These are phyloP conservation scores for Pythium biforme DNA, from an alignment of 352 stramenopile genomes.

Conservation along the genomic window DNA sequence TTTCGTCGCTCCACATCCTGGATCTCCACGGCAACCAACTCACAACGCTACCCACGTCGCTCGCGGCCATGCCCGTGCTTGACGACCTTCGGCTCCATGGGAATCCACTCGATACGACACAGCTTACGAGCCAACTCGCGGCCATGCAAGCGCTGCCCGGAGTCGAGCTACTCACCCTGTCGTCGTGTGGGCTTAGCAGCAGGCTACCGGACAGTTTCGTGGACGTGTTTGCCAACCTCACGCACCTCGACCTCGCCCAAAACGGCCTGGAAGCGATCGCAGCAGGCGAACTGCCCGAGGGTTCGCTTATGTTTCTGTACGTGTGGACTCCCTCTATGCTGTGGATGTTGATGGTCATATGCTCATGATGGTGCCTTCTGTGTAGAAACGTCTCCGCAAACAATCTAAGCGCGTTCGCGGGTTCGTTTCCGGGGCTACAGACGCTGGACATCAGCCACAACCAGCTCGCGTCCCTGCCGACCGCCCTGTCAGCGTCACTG, in stretches of 20 bases:
- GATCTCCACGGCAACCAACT: slow-evolving; percentile 13
- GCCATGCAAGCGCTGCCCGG: neutral
- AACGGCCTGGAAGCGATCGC: neutral
- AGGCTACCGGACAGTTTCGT: neutral
- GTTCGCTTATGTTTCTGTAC: slow-evolving; percentile 2
- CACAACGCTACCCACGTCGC: slow-evolving; percentile 1
- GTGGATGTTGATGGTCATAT: neutral
- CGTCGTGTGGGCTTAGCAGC: neutral
- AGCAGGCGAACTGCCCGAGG: neutral
- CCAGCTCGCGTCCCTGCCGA: slow-evolving; percentile 1
- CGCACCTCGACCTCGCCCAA: neutral
- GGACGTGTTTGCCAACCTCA: slow-evolving; percentile 6
- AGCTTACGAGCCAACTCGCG: neutral
- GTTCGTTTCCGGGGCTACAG: neutral
- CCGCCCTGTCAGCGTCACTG: neutral
- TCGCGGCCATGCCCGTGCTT: neutral
- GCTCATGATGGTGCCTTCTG: neutral
- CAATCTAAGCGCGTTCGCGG: neutral
- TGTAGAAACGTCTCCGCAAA: slow-evolving; percentile 12
- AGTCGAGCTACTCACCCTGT: neutral
- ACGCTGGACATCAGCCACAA: slow-evolving; percentile 11
- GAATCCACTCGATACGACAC: neutral
- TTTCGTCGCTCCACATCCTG: neutral
- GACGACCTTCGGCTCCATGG: neutral
- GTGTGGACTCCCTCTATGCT: neutral